Percentiles rank a stretch among this genome's conserved stretches.
These are phyloP conservation scores for Coprinopsis marcescibilis DNA, from an alignment of 768 basidiomycete species.

Conservation along the genomic window DNA sequence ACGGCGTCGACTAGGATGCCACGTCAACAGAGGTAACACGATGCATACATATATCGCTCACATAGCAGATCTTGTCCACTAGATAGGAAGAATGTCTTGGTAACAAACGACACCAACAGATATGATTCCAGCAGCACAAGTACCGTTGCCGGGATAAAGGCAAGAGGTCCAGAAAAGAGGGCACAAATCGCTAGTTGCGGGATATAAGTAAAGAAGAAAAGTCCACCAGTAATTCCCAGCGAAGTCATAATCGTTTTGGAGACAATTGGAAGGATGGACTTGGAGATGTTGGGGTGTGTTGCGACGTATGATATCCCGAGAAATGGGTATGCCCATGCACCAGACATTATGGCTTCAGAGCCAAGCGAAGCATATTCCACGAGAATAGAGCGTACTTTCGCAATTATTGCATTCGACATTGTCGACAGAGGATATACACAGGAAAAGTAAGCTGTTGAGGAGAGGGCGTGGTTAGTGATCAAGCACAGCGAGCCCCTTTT, in stretches of 20 bases:
- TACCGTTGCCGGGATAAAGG: conserved; percentile 46
- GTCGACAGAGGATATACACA: neutral
- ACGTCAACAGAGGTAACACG: neutral
- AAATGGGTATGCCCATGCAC: conserved; percentile 34
- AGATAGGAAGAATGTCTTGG: conserved; percentile 30
- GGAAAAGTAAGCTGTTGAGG: neutral
- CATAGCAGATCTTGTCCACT: conserved; percentile 34
- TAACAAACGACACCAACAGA: conserved; percentile 28
- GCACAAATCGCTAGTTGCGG: conserved; percentile 64
- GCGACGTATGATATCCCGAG: conserved; percentile 31
- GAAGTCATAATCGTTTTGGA: conserved; percentile 34
- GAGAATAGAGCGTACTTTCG: conserved; percentile 5
- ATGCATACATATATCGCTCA: conserved; percentile 16
- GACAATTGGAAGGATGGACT: conserved; percentile 30
- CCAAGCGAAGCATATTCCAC: conserved; percentile 17
- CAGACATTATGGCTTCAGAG: conserved; percentile 29
- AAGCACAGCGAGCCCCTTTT: neutral
- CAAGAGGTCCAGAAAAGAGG: conserved; percentile 58
- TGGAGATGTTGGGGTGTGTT: conserved; percentile 30
- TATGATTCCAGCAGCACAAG: conserved; percentile 41
- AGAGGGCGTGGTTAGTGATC: neutral
- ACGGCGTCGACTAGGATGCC: conserved; percentile 29
- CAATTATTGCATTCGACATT: conserved; percentile 7
- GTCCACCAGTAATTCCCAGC: conserved; percentile 31
- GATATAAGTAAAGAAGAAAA: conserved; percentile 57